Evolutionary conservation across 192 early-diverging fungal genomes (phyloP), one percentile per base, ranked within the genome.

Genomic region (Borealophlyctis nickersoniae): DNA sequence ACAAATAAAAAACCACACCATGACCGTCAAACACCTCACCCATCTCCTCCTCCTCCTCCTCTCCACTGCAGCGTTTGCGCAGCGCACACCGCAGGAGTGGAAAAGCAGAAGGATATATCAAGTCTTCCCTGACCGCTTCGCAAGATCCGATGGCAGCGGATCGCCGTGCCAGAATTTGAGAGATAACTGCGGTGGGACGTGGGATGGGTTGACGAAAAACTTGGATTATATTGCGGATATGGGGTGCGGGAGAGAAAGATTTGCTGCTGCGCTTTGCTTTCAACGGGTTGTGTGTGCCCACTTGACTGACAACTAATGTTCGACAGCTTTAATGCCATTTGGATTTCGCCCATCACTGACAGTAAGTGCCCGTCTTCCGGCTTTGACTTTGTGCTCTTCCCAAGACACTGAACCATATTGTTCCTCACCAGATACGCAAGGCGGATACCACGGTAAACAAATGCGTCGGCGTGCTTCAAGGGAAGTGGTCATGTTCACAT

Each of bases 281-380:
- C 39, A 7, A 45, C 39, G 7, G 19, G 39, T 45, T 19, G 19
- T 13, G 19, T 19, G 39, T 13, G 39, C 39, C 9, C 7, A 13
- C 39, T 13, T 7, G 39, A 45, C 39, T 45, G 39, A 45, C 39
- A 13, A 45, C 78, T 62, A 83, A 81, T 36, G 82, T 83, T 30
- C 50, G 69, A 48, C 36, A 76, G 80, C 0, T 80, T 82, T 60
- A 66, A 81, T 48, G 79, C 79, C 4, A 80, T 83, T 14, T 62
- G 60, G 60, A 62, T 62, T 49, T 49, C 36, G 49, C 60, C 60
- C 22, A 52, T 31, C 63, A 62, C 54, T 68, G 50, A 79, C 27
- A 19, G 48, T 13, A 61, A 34, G 22, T 54, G 53, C 49, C 16
- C 28, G 9, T 45, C 39, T 45, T 19, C 39, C 39, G 7, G 39